Base-by-base conservation (phyloP, 345 rosid genomes). In the Triadica sebifera region DNA sequence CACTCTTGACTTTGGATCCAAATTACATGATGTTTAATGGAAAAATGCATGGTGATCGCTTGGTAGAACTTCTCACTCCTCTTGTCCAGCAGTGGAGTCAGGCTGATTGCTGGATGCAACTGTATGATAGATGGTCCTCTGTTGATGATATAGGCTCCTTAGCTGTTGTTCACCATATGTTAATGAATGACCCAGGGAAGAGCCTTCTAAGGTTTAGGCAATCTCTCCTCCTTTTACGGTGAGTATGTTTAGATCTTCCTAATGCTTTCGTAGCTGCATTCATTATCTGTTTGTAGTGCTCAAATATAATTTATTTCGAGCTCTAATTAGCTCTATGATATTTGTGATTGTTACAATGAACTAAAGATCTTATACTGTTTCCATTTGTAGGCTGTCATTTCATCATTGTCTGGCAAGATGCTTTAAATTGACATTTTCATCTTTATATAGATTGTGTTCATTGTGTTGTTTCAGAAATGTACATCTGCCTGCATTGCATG, bases 91-190 rank as follows among this genome's bases (percentile, higher is more conserved):
- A 89, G 75, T 90, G 88, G 87, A 89, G 90, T 79, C 91, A 87
- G 78, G 98, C 93, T 74, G 98, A 92, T 75, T 92, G 98, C 78
- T 94, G 98, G 98, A 91, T 92, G 96, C 97, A 91, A 76, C 88
- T 94, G 47, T 89, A 91, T 77, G 97, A 94, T 82, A 85, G 92
- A 45, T 94, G 98, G 98, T 94, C 98, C 47, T 84, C 88, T 15
- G 98, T 94, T 47, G 98, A 94, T 68, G 98, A 94, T 85, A 89
- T 94, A 22, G 98, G 98, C 60, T 94, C 98, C 60, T 77, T 94
- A 64, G 93, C 97, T 51, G 97, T 92, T 80, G 97, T 94, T 25
- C 98, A 94, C 67, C 91, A 89, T 56, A 94, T 94, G 98, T 80
- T 92, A 72, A 86, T 89, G 41, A 87, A 88, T 79, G 97, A 91